Evolutionary conservation across 192 early-diverging fungal species (phyloP), one percentile per base, ranked within the genome.

Genomic region (Geranomyces michiganensis): DNA sequence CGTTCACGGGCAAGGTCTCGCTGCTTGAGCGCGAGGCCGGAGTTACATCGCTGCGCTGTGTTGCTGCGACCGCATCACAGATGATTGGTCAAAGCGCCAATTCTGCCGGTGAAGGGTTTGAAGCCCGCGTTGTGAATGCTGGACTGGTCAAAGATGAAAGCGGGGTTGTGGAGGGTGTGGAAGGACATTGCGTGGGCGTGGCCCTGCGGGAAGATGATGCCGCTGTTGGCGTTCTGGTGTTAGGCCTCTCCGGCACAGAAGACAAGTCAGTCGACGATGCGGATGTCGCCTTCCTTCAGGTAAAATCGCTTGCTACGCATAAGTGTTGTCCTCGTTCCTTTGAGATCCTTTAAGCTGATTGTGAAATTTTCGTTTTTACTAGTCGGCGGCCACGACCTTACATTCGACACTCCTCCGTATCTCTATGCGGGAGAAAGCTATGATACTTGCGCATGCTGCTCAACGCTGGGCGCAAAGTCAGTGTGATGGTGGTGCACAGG

Each of bases 271-370:
- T 77, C 49, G 67, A 62, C 21, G 56, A 68, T 4, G 51, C 46
- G n/a, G 79, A 80, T 71, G 31, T 74, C 14, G 27, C 44, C 27
- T 80, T 80, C 64, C 53, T 73, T 46, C 65, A 73, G 70, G 78
- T 80, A 14, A 30, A 22, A 24, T 72, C 21, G 43, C 12, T 49
- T 62, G 15, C 19, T 72, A 45, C 26, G 5, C 14, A 24, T 36
- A 13, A 51, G 58, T 17, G 13, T 63, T 26, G 15, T n/a, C n/a
- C n/a, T n/a, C n/a, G n/a, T n/a, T 62, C n/a, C 61, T 13, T 68
- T 62, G 43, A 0, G 19, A 19, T 19, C 46, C 17, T 21, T 49
- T 17, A 49, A 60, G 0, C 29, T 17, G 29, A n/a, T n/a, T n/a
- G n/a, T n/a, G n/a, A n/a, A n/a, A n/a, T n/a, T 36, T 5, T 62